A percentile compares a stretch with the other conserved stretches of the same genome.
Evolutionary conservation across 2,329 filamentous ascomycete genomes (phyloP).

Genomic region (Nannizziopsis arthrosporioides): DNA sequence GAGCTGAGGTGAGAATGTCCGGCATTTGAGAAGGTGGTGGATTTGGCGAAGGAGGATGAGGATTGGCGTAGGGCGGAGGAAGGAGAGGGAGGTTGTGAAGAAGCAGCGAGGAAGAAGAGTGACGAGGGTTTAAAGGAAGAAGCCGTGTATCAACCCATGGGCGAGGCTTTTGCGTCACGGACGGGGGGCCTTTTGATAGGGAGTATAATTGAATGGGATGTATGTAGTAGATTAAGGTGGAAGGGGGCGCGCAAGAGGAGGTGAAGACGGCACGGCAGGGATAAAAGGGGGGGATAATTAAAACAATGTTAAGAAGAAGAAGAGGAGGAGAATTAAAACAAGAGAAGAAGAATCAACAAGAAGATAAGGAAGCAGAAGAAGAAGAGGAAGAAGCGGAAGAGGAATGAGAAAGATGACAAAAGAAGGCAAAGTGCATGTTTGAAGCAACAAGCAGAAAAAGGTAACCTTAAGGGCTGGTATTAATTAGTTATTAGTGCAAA

Average conservation of each 20-base stretch:
- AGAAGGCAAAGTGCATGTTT: conserved; percentile 9
- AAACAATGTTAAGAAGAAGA: neutral
- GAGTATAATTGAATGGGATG: neutral
- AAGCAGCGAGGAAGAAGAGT: neutral
- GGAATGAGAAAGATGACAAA: conserved; percentile 23
- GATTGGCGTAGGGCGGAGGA: conserved; percentile 17
- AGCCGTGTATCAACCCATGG: neutral
- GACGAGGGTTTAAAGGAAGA: neutral
- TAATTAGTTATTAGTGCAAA: too few species aligned
- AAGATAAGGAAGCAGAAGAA: conserved; percentile 31
- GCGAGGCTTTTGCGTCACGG: neutral
- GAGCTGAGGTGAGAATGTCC: neutral
- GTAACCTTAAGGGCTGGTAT: too few species aligned
- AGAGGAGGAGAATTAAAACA: conserved; percentile 16
- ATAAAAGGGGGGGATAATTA: too few species aligned
- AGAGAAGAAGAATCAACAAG: conserved; percentile 45
- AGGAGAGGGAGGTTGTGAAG: neutral
- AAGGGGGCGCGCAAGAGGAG: neutral
- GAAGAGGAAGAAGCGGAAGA: conserved; percentile 27
- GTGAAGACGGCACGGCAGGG: too few species aligned
- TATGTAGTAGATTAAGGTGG: neutral
- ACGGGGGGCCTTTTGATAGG: too few species aligned
- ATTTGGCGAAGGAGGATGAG: neutral
- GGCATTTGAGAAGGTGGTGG: neutral
- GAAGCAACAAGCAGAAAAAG: conserved; percentile 15